Percentiles rank a stretch among this genome's conserved stretches.
Evolutionary conservation across 2,329 filamentous ascomycete species (phyloP).

Genomic region (Ophiostoma montium): DNA sequence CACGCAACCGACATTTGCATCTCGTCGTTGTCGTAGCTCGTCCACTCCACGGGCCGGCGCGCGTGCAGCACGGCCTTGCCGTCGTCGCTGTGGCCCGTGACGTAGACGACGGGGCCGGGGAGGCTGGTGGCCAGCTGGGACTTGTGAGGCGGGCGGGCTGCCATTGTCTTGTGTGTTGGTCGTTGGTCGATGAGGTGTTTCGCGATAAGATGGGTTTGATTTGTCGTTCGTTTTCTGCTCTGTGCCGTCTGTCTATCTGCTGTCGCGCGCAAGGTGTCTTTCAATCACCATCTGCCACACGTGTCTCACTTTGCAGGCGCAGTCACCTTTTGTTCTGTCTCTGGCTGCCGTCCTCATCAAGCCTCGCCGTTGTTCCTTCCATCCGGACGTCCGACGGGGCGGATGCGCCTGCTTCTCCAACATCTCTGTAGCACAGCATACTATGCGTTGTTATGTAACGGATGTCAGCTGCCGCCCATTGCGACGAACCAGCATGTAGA

Average conservation of each 20-base stretch:
- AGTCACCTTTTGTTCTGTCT: neutral
- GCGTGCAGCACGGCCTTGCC: slow-evolving; percentile 13
- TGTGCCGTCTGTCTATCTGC: no score
- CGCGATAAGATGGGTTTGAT: neutral
- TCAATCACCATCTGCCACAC: no score
- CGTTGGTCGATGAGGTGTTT: neutral
- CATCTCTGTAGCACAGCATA: neutral
- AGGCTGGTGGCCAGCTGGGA: slow-evolving; percentile 4
- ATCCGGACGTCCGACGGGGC: neutral
- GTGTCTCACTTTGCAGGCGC: neutral
- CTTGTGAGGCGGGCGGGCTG: neutral
- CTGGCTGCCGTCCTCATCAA: neutral
- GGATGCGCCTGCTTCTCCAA: neutral
- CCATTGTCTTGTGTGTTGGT: no score
- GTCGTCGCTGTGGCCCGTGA: slow-evolving; percentile 12
- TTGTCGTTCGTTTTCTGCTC: neutral
- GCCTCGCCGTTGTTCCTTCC: neutral
- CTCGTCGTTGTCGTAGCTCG: slow-evolving; percentile 3
- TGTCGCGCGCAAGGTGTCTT: no score
- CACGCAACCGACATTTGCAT: slow-evolving; percentile 14
- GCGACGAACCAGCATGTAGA: no score
- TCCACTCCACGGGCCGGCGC: slow-evolving; percentile 10
- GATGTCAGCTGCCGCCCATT: no score
- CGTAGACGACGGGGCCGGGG: slow-evolving; percentile 9
- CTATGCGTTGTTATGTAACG: no score